These are phyloP conservation scores for Lentinula edodes DNA, from an alignment of 768 basidiomycete genomes.

Conservation along the genomic window DNA sequence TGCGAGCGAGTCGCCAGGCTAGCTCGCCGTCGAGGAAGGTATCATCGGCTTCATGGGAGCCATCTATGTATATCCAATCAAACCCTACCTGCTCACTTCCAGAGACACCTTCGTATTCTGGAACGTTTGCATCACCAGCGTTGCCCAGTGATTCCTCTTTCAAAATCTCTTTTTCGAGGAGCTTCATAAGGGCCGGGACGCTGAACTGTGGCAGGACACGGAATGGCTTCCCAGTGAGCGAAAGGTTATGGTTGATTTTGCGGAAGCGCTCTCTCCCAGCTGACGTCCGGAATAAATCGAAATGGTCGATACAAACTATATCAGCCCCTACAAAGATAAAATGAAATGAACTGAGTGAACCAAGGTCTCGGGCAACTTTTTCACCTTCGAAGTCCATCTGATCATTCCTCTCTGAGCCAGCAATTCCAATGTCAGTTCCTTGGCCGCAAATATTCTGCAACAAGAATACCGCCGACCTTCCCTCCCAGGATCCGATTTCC, in stretches of 20 bases:
- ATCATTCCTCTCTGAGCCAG: background rate
- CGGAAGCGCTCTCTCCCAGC: conserved; percentile 41
- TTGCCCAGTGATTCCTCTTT: background rate
- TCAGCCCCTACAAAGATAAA: conserved; percentile 13
- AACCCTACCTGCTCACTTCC: conserved; percentile 31
- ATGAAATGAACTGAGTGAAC: background rate
- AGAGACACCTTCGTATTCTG: background rate
- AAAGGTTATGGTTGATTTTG: conserved; percentile 42
- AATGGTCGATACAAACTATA: conserved; percentile 54
- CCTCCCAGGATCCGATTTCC: conserved; percentile 61
- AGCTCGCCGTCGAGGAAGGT: conserved; percentile 58
- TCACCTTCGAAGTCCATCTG: background rate
- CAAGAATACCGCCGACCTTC: conserved; percentile 55
- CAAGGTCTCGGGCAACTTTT: background rate
- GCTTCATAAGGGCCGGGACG: conserved; percentile 39
- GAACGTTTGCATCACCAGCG: background rate
- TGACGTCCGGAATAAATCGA: conserved; percentile 44
- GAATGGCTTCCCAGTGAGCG: conserved; percentile 34
- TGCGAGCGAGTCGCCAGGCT: conserved; percentile 47
- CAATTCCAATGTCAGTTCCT: conserved; percentile 17
- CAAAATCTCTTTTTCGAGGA: conserved; percentile 41
- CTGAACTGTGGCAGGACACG: conserved; percentile 50
- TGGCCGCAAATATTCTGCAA: conserved; percentile 38
- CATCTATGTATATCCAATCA: conserved; percentile 57
- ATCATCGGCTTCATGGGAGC: conserved; percentile 55